Percentiles rank a stretch among this genome's conserved stretches.
Evolutionary conservation across 306 rosid species (phyloP).

Genomic region (Cucumis cinereus): DNA sequence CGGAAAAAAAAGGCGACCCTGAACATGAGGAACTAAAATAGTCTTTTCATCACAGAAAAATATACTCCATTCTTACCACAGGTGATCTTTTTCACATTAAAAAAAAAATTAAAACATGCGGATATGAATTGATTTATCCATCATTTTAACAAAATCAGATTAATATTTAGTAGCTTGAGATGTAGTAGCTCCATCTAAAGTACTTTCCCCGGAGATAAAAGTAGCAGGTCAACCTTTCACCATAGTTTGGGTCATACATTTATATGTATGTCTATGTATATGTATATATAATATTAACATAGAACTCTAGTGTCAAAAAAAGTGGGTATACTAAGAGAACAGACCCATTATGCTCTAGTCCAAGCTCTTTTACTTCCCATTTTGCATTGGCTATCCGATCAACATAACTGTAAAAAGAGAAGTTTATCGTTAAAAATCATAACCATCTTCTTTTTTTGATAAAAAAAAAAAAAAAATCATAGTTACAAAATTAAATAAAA

Average conservation of each 20-base stretch:
- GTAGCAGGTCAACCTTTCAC: not conserved
- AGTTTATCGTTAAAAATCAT: not conserved
- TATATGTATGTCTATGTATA: not conserved
- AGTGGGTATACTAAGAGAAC: constrained; percentile 24
- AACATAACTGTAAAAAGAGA: constrained; percentile 52
- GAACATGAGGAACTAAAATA: not conserved
- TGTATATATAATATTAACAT: not conserved
- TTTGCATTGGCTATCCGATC: constrained; percentile 84
- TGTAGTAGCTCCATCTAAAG: not conserved
- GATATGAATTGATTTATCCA: not conserved
- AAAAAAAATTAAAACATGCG: not conserved
- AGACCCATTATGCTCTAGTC: constrained; percentile 94
- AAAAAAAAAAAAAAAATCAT: too few species aligned
- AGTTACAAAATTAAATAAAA: not conserved
- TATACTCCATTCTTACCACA: not conserved
- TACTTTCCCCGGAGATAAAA: not conserved
- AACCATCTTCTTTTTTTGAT: not conserved
- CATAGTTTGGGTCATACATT: not conserved
- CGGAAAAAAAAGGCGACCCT: not conserved
- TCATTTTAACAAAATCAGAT: not conserved
- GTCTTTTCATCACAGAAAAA: not conserved
- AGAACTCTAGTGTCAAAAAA: not conserved
- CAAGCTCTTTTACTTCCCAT: constrained; percentile 97
- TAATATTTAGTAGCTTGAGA: not conserved
- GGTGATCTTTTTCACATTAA: not conserved